Evolutionary conservation across 2,329 filamentous ascomycete species (phyloP).

Genomic region (Nigrospora osmanthi): DNA sequence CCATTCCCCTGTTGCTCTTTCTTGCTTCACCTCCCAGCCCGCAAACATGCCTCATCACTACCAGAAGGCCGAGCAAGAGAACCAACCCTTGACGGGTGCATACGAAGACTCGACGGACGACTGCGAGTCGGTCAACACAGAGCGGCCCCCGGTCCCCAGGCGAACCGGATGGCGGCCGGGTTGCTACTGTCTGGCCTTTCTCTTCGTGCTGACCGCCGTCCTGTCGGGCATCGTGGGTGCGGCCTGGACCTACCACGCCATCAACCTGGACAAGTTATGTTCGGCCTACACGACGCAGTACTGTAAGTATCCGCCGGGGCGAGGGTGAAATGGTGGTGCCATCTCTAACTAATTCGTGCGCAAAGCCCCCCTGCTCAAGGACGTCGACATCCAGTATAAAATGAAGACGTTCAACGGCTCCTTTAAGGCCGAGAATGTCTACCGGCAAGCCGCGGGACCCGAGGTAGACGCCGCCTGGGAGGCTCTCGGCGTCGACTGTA

Average conservation of each 20-base stretch:
- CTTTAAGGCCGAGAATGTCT: constrained; percentile 45
- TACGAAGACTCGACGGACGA: constrained; percentile 1
- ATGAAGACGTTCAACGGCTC: constrained; percentile 44
- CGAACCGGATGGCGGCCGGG: neutral
- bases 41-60: neutral
- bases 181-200: neutral
- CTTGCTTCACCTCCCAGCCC: neutral
- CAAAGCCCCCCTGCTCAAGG: constrained; percentile 20
- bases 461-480: constrained; percentile 52
- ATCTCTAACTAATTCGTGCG: no score
- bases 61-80: neutral
- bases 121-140: neutral
- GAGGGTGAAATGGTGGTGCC: no score
- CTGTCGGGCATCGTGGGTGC: neutral
- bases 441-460: constrained; percentile 37
- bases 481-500: constrained; percentile 5
- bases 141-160: neutral
- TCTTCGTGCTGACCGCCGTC: neutral
- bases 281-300: constrained; percentile 1
- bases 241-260: neutral
- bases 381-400: constrained; percentile 32
- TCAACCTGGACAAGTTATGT: constrained; percentile 2
- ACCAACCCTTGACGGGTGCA: neutral
- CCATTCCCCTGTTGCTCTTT: neutral
- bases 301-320: neutral